A percentile compares a stretch with the other conserved stretches of the same genome.
These are phyloP conservation scores for Globisporangium irregulare DNA, from an alignment of 352 stramenopile genomes.

Conservation along the genomic window DNA sequence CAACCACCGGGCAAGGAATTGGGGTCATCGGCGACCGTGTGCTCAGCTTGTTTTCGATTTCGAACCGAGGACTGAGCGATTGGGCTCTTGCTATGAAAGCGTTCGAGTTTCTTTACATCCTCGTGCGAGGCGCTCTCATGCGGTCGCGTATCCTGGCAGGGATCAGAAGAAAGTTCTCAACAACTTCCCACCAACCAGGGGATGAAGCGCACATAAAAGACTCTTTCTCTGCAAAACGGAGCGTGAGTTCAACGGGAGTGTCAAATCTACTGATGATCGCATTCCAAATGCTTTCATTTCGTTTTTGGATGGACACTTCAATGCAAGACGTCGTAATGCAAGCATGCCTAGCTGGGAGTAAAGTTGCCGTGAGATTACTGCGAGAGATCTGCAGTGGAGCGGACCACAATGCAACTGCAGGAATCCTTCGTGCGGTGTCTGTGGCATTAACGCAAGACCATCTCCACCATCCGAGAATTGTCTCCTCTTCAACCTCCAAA, in stretches of 20 bases:
- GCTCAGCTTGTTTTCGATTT: background rate
- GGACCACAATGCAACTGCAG: background rate
- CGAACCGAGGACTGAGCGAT: background rate
- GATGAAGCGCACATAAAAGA: background rate
- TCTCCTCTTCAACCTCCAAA: background rate
- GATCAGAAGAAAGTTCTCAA: background rate
- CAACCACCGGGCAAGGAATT: background rate
- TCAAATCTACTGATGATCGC: background rate
- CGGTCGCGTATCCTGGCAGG: background rate
- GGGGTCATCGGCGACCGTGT: background rate
- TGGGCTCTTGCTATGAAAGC: conserved; percentile 3
- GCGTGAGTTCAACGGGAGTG: background rate
- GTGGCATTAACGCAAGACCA: conserved; percentile 1
- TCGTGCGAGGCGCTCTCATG: background rate
- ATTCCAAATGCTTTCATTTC: conserved; percentile 4
- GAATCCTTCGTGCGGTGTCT: background rate
- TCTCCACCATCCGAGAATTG: background rate
- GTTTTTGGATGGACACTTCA: background rate
- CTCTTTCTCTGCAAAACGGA: background rate
- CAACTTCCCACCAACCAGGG: background rate
- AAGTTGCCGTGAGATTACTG: conserved; percentile 1
- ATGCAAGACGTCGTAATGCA: background rate
- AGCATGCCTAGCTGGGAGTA: conserved; percentile 3
- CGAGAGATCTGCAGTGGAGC: background rate
- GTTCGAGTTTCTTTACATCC: background rate